Percentiles rank a stretch among this genome's conserved stretches.
Evolutionary conservation across 192 early-diverging fungal species (phyloP).

Genomic region (Entomortierella lignicola): DNA sequence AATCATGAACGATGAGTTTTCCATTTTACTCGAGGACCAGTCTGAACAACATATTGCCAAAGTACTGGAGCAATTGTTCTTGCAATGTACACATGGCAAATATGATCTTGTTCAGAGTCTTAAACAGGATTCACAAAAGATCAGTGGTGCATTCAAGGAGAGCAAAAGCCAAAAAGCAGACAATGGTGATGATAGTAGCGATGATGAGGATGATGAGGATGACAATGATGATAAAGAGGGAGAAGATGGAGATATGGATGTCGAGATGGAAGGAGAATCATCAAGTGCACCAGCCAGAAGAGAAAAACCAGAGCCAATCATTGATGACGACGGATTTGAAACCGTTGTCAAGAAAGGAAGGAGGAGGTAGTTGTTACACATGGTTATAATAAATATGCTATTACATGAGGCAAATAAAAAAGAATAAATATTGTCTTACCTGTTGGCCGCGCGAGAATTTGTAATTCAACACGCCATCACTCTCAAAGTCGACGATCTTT

Average conservation of each 20-base stretch:
- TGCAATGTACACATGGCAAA: slow-evolving; percentile 59
- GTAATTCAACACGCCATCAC: neutral
- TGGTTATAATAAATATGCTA: too few relatives aligned
- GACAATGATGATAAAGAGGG: slow-evolving; percentile 21
- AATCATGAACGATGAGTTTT: slow-evolving; percentile 69
- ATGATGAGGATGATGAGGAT: slow-evolving; percentile 48
- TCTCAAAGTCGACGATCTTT: neutral
- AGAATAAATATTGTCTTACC: neutral
- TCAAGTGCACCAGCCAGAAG: slow-evolving; percentile 11
- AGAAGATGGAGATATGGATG: slow-evolving; percentile 47
- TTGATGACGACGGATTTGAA: slow-evolving; percentile 61
- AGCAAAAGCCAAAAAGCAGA: slow-evolving; percentile 23
- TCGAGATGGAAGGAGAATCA: slow-evolving; percentile 44
- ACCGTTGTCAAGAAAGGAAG: slow-evolving; percentile 53
- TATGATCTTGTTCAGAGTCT: slow-evolving; percentile 48
- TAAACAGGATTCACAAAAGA: slow-evolving; percentile 46
- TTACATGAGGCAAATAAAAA: neutral
- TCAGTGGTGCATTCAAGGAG: slow-evolving; percentile 31
- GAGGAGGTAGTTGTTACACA: slow-evolving; percentile 37
- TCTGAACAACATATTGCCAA: slow-evolving; percentile 66
- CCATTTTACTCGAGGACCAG: slow-evolving; percentile 64
- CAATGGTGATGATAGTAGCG: slow-evolving; percentile 34
- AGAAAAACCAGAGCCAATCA: slow-evolving; percentile 55
- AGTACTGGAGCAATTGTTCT: slow-evolving; percentile 55
- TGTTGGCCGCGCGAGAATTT: slow-evolving; percentile 1